Evolutionary conservation across 208 protist species (phyloP).

Genomic region (Trichomonas gallinae): DNA sequence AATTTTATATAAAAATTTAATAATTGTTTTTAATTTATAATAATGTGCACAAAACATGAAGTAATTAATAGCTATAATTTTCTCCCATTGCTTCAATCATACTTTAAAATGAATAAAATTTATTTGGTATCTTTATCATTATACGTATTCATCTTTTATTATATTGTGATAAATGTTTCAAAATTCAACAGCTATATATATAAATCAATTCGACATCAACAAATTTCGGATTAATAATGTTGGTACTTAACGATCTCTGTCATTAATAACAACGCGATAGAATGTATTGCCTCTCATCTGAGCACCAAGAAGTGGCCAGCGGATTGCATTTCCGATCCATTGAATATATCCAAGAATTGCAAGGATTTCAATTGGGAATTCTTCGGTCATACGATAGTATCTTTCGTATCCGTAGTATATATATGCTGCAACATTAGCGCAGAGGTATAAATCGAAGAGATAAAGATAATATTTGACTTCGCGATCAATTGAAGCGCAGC

Average conservation of each 20-base stretch:
- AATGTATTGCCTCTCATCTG: background rate
- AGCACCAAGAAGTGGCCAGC: background rate
- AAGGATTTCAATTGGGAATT: background rate
- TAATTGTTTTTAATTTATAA: too few species aligned
- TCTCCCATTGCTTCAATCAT: too few species aligned
- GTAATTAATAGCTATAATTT: too few species aligned
- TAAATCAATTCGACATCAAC: too few species aligned
- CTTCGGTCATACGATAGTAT: background rate
- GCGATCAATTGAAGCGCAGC: background rate
- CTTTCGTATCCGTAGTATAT: background rate
- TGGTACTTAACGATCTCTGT: background rate
- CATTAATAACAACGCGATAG: background rate
- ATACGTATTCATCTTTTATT: too few species aligned
- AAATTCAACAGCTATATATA: too few species aligned
- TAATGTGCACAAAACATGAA: too few species aligned
- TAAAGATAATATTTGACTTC: background rate
- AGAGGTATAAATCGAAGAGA: background rate
- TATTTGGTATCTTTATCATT: too few species aligned
- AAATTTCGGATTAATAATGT: too few species aligned
- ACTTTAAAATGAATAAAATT: too few species aligned
- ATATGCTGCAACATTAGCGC: background rate
- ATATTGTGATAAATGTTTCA: too few species aligned
- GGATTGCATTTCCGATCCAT: background rate
- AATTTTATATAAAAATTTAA: too few species aligned
- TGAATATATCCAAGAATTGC: background rate